These are phyloP conservation scores for Aphanomyces astaci DNA, from an alignment of 352 stramenopile species.

Conservation along the genomic window DNA sequence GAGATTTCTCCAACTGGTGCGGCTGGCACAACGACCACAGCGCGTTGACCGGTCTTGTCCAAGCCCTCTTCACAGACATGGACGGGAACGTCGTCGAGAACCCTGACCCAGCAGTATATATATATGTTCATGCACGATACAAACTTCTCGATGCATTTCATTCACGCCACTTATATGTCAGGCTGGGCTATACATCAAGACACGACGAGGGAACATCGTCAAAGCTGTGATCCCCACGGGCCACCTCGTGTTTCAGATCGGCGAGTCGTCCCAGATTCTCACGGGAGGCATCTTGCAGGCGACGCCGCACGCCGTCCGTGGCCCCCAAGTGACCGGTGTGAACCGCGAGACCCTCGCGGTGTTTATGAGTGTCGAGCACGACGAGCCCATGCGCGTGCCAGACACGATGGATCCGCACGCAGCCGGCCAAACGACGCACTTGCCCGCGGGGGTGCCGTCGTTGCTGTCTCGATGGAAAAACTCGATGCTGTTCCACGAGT, in stretches of 20 bases:
- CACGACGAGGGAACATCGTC: slow-evolving; percentile 80
- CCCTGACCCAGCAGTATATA: slow-evolving; percentile 45
- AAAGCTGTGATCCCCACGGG: slow-evolving; percentile 80
- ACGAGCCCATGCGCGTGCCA: slow-evolving; percentile 75
- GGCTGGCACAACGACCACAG: slow-evolving; percentile 97
- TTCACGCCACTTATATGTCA: slow-evolving; percentile 10
- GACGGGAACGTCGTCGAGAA: slow-evolving; percentile 52
- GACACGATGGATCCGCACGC: slow-evolving; percentile 32
- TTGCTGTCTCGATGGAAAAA: slow-evolving; percentile 82
- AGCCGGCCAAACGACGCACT: slow-evolving; percentile 57
- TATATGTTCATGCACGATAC: background rate
- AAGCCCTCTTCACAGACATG: slow-evolving; percentile 84
- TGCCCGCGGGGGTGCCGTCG: slow-evolving; percentile 71
- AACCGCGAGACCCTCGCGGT: slow-evolving; percentile 93
- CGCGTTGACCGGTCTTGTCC: slow-evolving; percentile 90
- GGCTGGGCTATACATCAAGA: slow-evolving; percentile 92
- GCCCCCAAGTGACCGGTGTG: slow-evolving; percentile 56
- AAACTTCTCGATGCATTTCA: background rate
- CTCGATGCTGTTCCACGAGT: slow-evolving; percentile 87
- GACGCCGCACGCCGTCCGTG: slow-evolving; percentile 87
- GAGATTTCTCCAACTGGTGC: slow-evolving; percentile 91
- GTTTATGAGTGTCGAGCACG: slow-evolving; percentile 93
- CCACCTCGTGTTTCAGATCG: slow-evolving; percentile 92
- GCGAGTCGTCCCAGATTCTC: slow-evolving; percentile 94
- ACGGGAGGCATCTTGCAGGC: slow-evolving; percentile 88